Percentiles rank a stretch among this genome's conserved stretches.
Evolutionary conservation across 768 basidiomycete genomes (phyloP).

Genomic region (Cyclocybe aegerita): DNA sequence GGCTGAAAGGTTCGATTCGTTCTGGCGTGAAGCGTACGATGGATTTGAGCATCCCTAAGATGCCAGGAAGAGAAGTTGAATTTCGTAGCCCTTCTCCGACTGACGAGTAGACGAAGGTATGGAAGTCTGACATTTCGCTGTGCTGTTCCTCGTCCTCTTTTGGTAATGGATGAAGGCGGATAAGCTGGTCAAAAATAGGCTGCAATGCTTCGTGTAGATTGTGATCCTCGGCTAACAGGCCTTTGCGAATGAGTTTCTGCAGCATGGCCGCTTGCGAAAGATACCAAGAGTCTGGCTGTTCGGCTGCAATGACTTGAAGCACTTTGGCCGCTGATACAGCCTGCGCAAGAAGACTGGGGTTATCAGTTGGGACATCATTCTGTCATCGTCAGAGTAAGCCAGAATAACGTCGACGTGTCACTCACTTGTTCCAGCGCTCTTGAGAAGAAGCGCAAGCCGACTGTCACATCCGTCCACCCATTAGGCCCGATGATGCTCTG

Average conservation of each 20-base stretch:
- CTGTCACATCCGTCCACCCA: conserved; percentile 90
- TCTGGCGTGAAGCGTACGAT: conserved; percentile 80
- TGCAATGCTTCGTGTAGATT: conserved; percentile 78
- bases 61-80: conserved; percentile 69
- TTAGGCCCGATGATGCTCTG: conserved; percentile 77
- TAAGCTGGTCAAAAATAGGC: conserved; percentile 79
- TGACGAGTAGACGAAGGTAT: conserved; percentile 69
- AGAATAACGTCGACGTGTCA: conserved; percentile 1
- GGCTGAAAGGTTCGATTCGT: conserved; percentile 77
- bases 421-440: conserved; percentile 79
- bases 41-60: conserved; percentile 84
- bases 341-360: conserved; percentile 52
- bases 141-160: conserved; percentile 78
- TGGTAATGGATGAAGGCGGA: conserved; percentile 74
- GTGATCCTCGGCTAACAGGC: conserved; percentile 77
- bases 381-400: conserved; percentile 26
- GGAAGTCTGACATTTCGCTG: conserved; percentile 73
- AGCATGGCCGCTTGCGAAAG: conserved; percentile 65
- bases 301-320: conserved; percentile 79
- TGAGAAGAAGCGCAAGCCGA: conserved; percentile 89
- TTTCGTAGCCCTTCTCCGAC: conserved; percentile 81
- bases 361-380: conserved; percentile 73
- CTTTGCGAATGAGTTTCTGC: conserved; percentile 84
- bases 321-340: conserved; percentile 86
- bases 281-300: conserved; percentile 86